Conservation (phyloP, 2,329 filamentous ascomycete genomes). For the Thelonectria discophora region DNA sequence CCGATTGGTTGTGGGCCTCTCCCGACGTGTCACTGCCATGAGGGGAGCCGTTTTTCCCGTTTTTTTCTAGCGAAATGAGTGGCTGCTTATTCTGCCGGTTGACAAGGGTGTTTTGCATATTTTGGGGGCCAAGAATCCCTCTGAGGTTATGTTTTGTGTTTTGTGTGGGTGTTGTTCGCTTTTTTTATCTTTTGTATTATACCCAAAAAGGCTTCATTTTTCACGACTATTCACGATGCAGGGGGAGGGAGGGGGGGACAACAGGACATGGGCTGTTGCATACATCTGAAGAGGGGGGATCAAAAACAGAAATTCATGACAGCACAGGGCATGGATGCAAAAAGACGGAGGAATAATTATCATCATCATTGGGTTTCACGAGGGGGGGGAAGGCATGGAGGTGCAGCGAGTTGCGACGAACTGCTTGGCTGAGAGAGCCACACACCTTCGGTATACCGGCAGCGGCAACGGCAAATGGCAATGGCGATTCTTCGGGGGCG, state of each 20-base stretch:
- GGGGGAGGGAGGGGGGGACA: slow-evolving; percentile 1
- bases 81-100: slow-evolving; percentile 14
- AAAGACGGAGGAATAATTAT: slow-evolving; percentile 5
- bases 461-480: no score
- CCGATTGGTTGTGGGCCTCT: slow-evolving; percentile 38
- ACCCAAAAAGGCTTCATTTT: slow-evolving; percentile 29
- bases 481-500: no score
- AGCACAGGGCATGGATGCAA: slow-evolving; percentile 2
- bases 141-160: background rate
- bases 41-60: slow-evolving; percentile 28
- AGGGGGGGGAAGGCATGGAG: background rate
- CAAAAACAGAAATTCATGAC: background rate
- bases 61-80: slow-evolving; percentile 9
- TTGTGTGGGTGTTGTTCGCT: background rate
- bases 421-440: no score
- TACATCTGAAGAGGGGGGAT: background rate
- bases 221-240: slow-evolving; percentile 22
- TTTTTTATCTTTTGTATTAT: slow-evolving; percentile 22
- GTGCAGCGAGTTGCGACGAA: no score
- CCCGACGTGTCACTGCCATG: slow-evolving; percentile 23
- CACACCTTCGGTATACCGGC: no score
- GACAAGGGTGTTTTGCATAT: slow-evolving; percentile 11
- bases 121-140: background rate
- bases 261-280: slow-evolving; percentile 11
- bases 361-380: background rate